These are phyloP conservation scores for Solanum clarkiae DNA, from an alignment of 257 asterid species.

Conservation along the genomic window DNA sequence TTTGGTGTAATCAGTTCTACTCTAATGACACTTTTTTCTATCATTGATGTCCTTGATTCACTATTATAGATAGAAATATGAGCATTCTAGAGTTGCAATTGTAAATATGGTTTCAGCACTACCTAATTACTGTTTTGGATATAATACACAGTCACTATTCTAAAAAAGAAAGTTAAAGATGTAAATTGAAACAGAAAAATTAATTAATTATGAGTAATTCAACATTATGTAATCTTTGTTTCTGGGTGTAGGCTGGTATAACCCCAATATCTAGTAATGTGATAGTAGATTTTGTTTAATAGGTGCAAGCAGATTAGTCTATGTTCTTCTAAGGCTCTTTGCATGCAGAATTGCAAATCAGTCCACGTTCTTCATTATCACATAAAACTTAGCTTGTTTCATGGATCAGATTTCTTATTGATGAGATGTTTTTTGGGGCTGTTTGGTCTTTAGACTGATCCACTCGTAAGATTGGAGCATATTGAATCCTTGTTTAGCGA, in stretches of 20 bases:
- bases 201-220: background rate
- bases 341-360: background rate
- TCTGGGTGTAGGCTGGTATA: background rate
- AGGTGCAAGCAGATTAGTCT: background rate
- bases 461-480: background rate
- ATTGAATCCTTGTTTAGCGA: background rate
- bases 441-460: background rate
- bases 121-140: too few species aligned
- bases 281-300: background rate
- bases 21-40: too few species aligned
- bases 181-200: background rate
- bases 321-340: background rate
- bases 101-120: too few species aligned
- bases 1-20: too few species aligned
- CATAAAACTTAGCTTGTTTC: background rate
- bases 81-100: too few species aligned
- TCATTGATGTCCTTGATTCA: too few species aligned
- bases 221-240: background rate
- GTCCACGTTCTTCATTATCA: background rate
- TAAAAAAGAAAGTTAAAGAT: background rate
- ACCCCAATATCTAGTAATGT: background rate
- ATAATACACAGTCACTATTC: background rate
- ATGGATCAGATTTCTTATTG: background rate
- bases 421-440: background rate
- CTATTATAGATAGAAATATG: too few species aligned